A percentile compares a stretch with the other conserved stretches of the same genome.
phyloP scores from a whole-genome alignment of 2,329 filamentous ascomycete species.

The Leptoxyphium fumago region DNA sequence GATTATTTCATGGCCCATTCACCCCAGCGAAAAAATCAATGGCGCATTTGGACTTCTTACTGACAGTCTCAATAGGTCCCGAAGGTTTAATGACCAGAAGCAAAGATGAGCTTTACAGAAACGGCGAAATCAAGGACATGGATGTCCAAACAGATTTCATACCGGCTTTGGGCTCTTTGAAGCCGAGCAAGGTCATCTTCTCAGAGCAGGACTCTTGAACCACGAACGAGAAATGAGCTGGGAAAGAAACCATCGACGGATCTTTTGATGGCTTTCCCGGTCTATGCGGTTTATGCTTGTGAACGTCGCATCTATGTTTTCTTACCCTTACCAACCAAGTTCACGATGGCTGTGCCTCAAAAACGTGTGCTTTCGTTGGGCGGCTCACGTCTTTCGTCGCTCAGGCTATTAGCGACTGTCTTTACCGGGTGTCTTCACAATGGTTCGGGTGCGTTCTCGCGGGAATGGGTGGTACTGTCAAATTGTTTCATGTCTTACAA shows the following conservation, averaged over 20 bases:
- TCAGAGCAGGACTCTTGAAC: not conserved
- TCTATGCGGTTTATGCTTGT: no score
- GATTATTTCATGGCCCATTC: no score
- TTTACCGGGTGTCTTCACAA: not conserved
- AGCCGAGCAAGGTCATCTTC: not conserved
- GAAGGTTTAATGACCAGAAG: slow-evolving; percentile 11
- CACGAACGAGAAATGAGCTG: no score
- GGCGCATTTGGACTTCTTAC: slow-evolving; percentile 1
- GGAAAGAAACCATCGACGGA: no score
- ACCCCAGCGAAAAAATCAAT: not conserved
- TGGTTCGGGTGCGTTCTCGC: not conserved
- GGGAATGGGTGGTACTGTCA: not conserved
- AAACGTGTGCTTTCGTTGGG: not conserved
- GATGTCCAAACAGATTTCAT: slow-evolving; percentile 17
- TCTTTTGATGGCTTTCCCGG: no score
- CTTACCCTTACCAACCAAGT: not conserved
- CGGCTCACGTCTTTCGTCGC: not conserved
- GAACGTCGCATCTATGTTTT: not conserved
- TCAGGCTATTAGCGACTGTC: not conserved
- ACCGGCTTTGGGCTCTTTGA: not conserved
- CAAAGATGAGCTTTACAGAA: slow-evolving; percentile 3
- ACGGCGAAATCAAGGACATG: slow-evolving; percentile 13
- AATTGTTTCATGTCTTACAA: not conserved
- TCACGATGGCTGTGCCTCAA: not conserved
- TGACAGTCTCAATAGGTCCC: slow-evolving; percentile 15